Evolutionary conservation across 2,329 filamentous ascomycete genomes (phyloP).

Genomic region (Fusarium sarcochroum): DNA sequence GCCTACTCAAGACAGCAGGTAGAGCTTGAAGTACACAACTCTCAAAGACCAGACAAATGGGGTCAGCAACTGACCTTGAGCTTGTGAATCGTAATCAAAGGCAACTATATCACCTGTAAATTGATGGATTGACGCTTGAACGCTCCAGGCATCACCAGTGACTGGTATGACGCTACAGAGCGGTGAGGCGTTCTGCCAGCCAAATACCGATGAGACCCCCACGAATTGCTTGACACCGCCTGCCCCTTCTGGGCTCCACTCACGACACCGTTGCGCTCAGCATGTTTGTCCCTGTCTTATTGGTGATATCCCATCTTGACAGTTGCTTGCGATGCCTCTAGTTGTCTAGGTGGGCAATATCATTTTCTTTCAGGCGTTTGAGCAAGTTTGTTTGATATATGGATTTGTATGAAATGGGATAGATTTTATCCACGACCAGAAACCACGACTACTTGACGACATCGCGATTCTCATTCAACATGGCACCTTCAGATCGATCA

Average conservation of each 20-base stretch:
- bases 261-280: slow-evolving; percentile 47
- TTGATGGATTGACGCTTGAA: slow-evolving; percentile 15
- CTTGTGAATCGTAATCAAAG: not conserved
- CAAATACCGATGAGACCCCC: slow-evolving; percentile 41
- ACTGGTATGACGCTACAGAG: slow-evolving; percentile 48
- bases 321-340: slow-evolving; percentile 6
- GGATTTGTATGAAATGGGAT: slow-evolving; percentile 21
- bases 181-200: slow-evolving; percentile 48
- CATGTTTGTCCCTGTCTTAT: slow-evolving; percentile 16
- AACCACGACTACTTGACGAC: slow-evolving; percentile 7
- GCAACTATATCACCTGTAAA: slow-evolving; percentile 3
- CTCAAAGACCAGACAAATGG: not conserved
- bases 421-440: slow-evolving; percentile 3
- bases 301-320: not conserved
- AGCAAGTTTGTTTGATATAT: not conserved
- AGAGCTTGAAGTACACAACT: not conserved
- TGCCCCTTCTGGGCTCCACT: slow-evolving; percentile 38
- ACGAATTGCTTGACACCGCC: slow-evolving; percentile 39
- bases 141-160: slow-evolving; percentile 45
- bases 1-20: slow-evolving; percentile 17
- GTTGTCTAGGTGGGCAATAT: not conserved
- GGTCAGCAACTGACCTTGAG: not conserved
- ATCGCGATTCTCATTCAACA: slow-evolving; percentile 12
- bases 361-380: not conserved
- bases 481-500: slow-evolving; percentile 41